A percentile compares a stretch with the other conserved stretches of the same genome.
phyloP scores from a whole-genome alignment of 2,329 filamentous ascomycete genomes.

The Apiospora sp. region DNA sequence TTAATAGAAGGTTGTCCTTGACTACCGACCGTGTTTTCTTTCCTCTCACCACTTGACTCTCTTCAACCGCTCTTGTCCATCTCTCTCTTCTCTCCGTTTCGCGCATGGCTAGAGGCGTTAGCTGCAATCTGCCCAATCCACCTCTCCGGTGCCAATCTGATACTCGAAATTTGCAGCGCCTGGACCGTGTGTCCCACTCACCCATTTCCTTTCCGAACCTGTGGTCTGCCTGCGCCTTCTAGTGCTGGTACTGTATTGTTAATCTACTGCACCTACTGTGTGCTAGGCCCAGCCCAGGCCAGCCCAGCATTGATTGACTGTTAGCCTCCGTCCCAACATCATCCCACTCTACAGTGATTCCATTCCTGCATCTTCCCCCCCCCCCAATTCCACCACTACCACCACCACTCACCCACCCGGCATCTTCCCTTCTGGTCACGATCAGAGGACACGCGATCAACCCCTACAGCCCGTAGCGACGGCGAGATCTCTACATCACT shows the following conservation, averaged over 20 bases:
- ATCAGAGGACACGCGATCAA: constrained; percentile 19
- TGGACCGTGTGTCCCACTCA: constrained; percentile 23
- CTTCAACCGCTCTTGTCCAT: neutral
- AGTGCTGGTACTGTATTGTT: neutral
- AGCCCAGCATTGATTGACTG: constrained; percentile 15
- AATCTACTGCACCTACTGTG: constrained; percentile 9
- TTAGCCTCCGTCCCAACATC: constrained; percentile 8
- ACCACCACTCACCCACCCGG: constrained; percentile 3
- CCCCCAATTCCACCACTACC: constrained; percentile 12
- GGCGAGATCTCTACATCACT: neutral
- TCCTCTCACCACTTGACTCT: neutral
- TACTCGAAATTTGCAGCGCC: constrained; percentile 24
- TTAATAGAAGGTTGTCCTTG: neutral
- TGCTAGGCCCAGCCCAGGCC: constrained; percentile 3
- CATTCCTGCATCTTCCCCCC: constrained; percentile 17
- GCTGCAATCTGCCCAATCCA: constrained; percentile 15
- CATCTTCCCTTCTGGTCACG: neutral
- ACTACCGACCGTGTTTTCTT: neutral
- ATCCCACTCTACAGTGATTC: constrained; percentile 21
- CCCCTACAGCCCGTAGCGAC: neutral
- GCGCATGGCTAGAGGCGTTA: constrained; percentile 1
- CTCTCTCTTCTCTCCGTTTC: neutral
- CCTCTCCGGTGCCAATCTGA: constrained; percentile 16
- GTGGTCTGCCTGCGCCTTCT: constrained; percentile 8
- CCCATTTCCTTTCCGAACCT: constrained; percentile 24